Evolutionary conservation across 805 yeast species (phyloP).

Genomic region (Sugiyamaella marilandica): DNA sequence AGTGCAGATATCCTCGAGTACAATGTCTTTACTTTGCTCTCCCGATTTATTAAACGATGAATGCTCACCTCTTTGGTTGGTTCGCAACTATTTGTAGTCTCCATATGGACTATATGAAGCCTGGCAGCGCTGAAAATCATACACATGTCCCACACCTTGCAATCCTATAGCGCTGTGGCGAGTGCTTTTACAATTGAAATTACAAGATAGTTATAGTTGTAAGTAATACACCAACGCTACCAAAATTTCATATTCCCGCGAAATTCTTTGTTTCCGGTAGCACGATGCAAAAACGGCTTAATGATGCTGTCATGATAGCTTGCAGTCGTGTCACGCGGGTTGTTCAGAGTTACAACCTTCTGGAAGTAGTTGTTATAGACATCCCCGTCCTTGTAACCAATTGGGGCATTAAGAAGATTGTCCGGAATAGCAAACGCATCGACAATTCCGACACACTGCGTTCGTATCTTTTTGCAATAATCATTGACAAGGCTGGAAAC

Average conservation of each 20-base stretch:
- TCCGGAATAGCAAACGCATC: constrained; percentile 82
- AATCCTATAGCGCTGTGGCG: too few relatives aligned
- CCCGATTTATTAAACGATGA: too few relatives aligned
- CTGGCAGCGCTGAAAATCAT: too few relatives aligned
- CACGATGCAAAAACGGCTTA: constrained; percentile 34
- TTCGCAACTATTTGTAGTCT: too few relatives aligned
- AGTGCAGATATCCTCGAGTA: too few relatives aligned
- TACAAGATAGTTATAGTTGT: neutral
- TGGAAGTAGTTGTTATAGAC: constrained; percentile 72
- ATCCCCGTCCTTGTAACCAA: constrained; percentile 78
- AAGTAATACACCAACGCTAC: too few relatives aligned
- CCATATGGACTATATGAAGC: too few relatives aligned
- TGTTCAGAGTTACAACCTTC: constrained; percentile 50
- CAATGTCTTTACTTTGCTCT: too few relatives aligned
- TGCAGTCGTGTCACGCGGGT: constrained; percentile 45
- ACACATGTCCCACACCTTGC: too few relatives aligned
- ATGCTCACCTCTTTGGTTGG: too few relatives aligned
- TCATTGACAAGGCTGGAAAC: constrained; percentile 41
- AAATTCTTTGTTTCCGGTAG: neutral
- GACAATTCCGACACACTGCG: constrained; percentile 68
- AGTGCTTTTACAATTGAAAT: neutral
- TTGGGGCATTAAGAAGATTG: constrained; percentile 71
- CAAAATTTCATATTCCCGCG: neutral
- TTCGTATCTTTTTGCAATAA: constrained; percentile 50
- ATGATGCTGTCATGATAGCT: constrained; percentile 43